These are phyloP conservation scores for Thalassiosira mediterranea DNA, from an alignment of 352 stramenopile species.

Conservation along the genomic window DNA sequence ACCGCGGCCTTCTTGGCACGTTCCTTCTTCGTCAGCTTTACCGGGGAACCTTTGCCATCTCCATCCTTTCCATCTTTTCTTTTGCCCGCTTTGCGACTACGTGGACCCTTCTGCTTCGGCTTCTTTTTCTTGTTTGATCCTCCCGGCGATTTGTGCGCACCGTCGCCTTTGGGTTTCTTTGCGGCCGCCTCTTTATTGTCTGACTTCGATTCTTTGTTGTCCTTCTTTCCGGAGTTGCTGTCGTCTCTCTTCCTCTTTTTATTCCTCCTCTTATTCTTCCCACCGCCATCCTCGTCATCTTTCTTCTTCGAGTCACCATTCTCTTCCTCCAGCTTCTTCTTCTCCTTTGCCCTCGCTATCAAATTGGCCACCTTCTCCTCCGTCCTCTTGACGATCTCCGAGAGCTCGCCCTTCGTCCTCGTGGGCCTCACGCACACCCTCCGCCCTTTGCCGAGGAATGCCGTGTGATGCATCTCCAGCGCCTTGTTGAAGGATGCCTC, in stretches of 20 bases:
- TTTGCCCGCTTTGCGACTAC: too few relatives aligned
- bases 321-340: constrained; percentile 49
- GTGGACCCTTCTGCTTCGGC: neutral
- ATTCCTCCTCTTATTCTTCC: constrained; percentile 19
- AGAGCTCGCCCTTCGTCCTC: constrained; percentile 66
- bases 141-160: neutral
- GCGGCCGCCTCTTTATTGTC: neutral
- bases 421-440: constrained; percentile 75
- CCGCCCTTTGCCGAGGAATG: constrained; percentile 40
- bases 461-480: constrained; percentile 34
- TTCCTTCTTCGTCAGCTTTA: constrained; percentile 49
- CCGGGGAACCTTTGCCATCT: neutral
- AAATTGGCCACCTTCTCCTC: constrained; percentile 58
- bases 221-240: neutral
- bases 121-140: constrained; percentile 9
- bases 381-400: constrained; percentile 68
- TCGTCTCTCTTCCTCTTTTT: constrained; percentile 6
- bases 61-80: constrained; percentile 3
- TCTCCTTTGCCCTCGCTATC: constrained; percentile 60
- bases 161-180: constrained; percentile 14
- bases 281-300: constrained; percentile 72
- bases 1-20: constrained; percentile 46
- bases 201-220: neutral
- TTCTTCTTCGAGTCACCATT: constrained; percentile 69
- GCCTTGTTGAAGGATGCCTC: constrained; percentile 44